Evolutionary conservation across 2,329 filamentous ascomycete genomes (phyloP).

Genomic region (Anthostomella pinea): DNA sequence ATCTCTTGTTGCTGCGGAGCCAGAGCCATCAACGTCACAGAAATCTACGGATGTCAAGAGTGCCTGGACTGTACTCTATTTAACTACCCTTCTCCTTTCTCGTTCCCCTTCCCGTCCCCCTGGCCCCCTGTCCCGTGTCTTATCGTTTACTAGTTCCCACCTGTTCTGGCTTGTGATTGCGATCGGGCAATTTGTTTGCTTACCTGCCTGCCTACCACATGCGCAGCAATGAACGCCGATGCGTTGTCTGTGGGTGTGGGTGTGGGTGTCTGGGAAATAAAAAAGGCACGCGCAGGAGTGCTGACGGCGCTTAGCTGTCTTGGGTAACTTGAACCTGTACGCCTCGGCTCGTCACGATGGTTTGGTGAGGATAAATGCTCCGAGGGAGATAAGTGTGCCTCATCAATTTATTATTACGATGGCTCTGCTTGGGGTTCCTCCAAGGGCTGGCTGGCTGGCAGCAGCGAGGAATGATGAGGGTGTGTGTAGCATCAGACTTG

Average conservation of each 20-base stretch:
- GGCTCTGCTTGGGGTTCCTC: conserved; percentile 13
- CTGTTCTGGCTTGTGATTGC: conserved; percentile 3
- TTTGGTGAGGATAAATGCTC: conserved; percentile 30
- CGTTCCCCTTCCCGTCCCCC: no score
- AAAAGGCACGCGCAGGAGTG: conserved; percentile 2
- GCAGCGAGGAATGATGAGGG: conserved; percentile 18
- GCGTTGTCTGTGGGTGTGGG: neutral
- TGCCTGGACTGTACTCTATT: neutral
- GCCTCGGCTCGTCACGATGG: conserved; percentile 19
- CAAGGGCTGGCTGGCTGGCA: no score
- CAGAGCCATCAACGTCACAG: neutral
- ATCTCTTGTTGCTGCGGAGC: neutral
- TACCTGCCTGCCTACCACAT: conserved; percentile 4
- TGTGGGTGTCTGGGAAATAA: conserved; percentile 1
- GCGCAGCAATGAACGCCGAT: neutral
- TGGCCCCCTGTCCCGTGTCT: no score
- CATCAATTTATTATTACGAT: conserved; percentile 30
- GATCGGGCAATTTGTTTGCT: conserved; percentile 3
- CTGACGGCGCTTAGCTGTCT: conserved; percentile 22
- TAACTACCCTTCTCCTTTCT: no score
- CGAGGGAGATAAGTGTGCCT: conserved; percentile 32
- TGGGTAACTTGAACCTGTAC: conserved; percentile 26
- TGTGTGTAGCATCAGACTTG: conserved; percentile 21
- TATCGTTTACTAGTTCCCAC: no score
- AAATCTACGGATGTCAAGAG: neutral